Conservation (phyloP, 768 basidiomycete species). For the Termitomyces sp. region DNA sequence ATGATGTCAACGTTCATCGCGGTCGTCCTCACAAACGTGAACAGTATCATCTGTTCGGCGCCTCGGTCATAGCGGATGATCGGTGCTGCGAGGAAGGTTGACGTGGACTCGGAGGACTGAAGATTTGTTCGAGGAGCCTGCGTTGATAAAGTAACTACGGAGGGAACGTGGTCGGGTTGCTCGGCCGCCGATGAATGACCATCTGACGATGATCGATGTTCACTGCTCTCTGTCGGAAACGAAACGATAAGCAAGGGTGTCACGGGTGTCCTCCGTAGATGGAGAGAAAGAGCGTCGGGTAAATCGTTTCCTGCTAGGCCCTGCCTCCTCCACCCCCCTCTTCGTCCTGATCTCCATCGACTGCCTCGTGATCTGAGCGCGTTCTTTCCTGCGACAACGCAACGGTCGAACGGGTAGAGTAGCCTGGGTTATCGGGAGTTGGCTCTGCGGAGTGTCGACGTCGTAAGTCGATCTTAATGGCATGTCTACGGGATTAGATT, state of each 20-base stretch:
- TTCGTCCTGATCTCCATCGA: neutral
- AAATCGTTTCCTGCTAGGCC: constrained; percentile 2
- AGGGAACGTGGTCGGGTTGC: neutral
- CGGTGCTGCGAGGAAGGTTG: neutral
- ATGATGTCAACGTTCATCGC: constrained; percentile 24
- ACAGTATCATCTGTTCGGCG: too few relatives aligned
- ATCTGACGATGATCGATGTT: too few relatives aligned
- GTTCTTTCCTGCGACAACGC: constrained; percentile 10
- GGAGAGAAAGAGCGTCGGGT: neutral
- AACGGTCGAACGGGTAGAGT: constrained; percentile 14
- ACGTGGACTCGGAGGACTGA: neutral
- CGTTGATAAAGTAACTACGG: neutral
- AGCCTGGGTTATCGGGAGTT: constrained; percentile 19
- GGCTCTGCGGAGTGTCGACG: constrained; percentile 31
- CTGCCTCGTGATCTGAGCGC: constrained; percentile 3
- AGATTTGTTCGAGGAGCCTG: neutral
- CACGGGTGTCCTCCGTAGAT: neutral
- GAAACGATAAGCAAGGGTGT: neutral
- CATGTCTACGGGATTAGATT: constrained; percentile 41
- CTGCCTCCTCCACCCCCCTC: too few relatives aligned
- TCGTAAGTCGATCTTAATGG: constrained; percentile 71
- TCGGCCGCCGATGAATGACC: neutral
- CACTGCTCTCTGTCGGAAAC: neutral
- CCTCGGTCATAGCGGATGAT: constrained; percentile 2
- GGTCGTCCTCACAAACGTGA: neutral